Percentiles rank a stretch among this genome's conserved stretches.
Conservation (phyloP, 768 basidiomycete genomes). For the Psilocybe sp. region DNA sequence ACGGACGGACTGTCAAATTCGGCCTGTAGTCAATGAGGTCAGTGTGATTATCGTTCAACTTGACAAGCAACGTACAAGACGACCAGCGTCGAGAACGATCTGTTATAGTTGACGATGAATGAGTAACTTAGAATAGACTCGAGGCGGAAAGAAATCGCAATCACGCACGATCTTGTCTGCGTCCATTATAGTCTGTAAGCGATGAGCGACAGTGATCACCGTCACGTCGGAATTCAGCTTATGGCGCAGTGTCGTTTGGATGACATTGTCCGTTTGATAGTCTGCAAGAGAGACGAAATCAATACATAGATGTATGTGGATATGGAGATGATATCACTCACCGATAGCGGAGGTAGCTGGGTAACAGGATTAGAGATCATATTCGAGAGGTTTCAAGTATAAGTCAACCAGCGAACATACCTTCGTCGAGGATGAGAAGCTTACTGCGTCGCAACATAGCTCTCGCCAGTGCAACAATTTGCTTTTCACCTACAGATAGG, state of each 20-base stretch:
- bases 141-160: conserved; percentile 7
- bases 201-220: conserved; percentile 67
- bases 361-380: not conserved
- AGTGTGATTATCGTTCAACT: conserved; percentile 1
- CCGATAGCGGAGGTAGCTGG: conserved; percentile 47
- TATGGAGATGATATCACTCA: conserved; percentile 14
- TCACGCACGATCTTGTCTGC: conserved; percentile 50
- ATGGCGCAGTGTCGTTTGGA: conserved; percentile 65
- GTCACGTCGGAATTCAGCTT: conserved; percentile 61
- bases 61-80: conserved; percentile 31
- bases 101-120: conserved; percentile 10
- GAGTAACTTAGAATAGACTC: conserved; percentile 4
- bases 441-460: conserved; percentile 58
- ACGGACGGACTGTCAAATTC: conserved; percentile 16
- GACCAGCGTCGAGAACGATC: conserved; percentile 54
- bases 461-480: conserved; percentile 64
- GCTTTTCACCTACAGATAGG: conserved; percentile 73
- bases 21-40: conserved; percentile 23
- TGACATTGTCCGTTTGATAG: conserved; percentile 62
- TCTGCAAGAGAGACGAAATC: conserved; percentile 26
- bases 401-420: conserved; percentile 26
- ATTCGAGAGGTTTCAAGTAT: not conserved
- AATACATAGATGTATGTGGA: not conserved
- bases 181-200: conserved; percentile 67
- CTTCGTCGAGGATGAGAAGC: conserved; percentile 62